Conservation (phyloP, 2,329 filamentous ascomycete genomes). For the Colletotrichum lindemuthianum region DNA sequence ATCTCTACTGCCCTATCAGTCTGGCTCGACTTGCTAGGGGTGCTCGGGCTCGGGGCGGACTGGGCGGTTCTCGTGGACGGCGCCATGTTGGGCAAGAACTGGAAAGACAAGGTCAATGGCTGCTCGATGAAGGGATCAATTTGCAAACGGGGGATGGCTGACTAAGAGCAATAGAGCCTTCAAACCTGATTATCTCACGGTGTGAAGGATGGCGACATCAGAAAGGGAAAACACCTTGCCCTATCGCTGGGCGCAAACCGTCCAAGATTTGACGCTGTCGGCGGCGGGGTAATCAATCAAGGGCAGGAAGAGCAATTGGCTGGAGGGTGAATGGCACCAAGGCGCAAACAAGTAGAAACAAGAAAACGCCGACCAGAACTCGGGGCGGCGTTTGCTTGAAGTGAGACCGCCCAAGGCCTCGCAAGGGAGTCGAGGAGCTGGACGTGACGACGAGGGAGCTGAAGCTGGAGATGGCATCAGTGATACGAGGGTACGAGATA, state of each 20-base stretch:
- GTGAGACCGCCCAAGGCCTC: background rate
- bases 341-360: background rate
- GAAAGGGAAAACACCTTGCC: slow-evolving; percentile 1
- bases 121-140: too few species aligned
- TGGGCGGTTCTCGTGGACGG: background rate
- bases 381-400: background rate
- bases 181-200: background rate
- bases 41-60: slow-evolving; percentile 17
- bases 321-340: background rate
- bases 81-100: slow-evolving; percentile 9
- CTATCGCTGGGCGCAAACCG: slow-evolving; percentile 2
- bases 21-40: slow-evolving; percentile 9
- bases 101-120: background rate
- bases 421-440: slow-evolving; percentile 2
- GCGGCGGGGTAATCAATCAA: background rate
- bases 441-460: background rate
- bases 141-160: too few species aligned
- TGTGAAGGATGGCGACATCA: background rate
- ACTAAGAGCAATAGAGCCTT: background rate
- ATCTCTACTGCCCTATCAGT: background rate
- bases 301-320: background rate
- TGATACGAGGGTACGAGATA: background rate
- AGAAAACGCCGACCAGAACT: background rate
- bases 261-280: too few species aligned
- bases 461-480: background rate